Evolutionary conservation across 176 grass and related monocot species (phyloP).

Genomic region (Alopecurus myosuroides): DNA sequence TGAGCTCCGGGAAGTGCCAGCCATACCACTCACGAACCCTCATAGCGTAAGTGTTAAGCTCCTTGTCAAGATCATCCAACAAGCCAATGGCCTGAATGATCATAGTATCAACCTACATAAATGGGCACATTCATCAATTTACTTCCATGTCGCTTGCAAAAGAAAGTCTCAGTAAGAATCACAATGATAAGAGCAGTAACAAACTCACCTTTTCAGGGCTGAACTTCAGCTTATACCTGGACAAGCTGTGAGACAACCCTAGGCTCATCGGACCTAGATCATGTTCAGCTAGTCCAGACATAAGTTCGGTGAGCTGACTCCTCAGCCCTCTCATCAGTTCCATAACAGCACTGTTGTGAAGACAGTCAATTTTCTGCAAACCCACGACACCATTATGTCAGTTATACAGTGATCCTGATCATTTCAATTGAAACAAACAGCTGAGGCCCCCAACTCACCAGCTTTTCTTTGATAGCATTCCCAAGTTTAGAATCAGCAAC

Average conservation of each 20-base stretch:
- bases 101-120: constrained; percentile 90
- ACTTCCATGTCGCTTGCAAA: neutral
- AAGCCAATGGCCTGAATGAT: constrained; percentile 97
- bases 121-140: neutral
- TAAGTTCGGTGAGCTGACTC: constrained; percentile 80
- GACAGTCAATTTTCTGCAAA: constrained; percentile 86
- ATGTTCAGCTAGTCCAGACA: constrained; percentile 73
- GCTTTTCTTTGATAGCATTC: constrained; percentile 81
- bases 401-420: neutral
- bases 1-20: constrained; percentile 94
- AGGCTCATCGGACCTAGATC: constrained; percentile 89
- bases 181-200: neutral
- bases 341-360: constrained; percentile 84
- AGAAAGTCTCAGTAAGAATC: neutral
- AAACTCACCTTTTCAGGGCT: constrained; percentile 81
- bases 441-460: constrained; percentile 30
- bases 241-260: constrained; percentile 85
- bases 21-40: constrained; percentile 98
- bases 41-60: constrained; percentile 93
- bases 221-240: constrained; percentile 95
- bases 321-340: constrained; percentile 91
- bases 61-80: constrained; percentile 94
- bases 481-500: constrained; percentile 94
- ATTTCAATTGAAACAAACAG: neutral
- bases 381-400: neutral